Percentiles rank a stretch among this genome's conserved stretches.
These are phyloP conservation scores for Lasiosphaeriaceae sp. DNA, from an alignment of 495 filamentous ascomycete species.

Conservation along the genomic window DNA sequence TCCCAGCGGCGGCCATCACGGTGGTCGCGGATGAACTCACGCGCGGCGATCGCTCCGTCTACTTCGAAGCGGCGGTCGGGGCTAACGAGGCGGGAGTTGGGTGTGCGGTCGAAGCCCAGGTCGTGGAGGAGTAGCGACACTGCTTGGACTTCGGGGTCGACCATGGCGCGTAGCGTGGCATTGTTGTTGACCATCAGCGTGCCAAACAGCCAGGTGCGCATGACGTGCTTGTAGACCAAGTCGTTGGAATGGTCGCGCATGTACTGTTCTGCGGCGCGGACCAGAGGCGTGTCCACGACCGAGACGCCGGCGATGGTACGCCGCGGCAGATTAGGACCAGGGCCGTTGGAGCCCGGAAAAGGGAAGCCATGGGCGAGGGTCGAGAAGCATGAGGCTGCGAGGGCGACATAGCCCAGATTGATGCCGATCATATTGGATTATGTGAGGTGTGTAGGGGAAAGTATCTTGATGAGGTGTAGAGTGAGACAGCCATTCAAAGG, in stretches of 20 bases:
- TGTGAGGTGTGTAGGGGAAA: too few relatives aligned
- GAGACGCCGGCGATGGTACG: conserved; percentile 21
- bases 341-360: too few relatives aligned
- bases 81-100: conserved; percentile 24
- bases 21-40: conserved; percentile 7
- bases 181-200: conserved; percentile 34
- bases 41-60: conserved; percentile 17
- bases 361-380: too few relatives aligned
- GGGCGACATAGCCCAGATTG: too few relatives aligned
- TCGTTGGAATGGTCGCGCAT: conserved; percentile 30
- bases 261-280: conserved; percentile 35
- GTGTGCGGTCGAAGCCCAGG: conserved; percentile 24
- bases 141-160: conserved; percentile 35
- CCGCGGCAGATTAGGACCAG: neutral
- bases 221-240: conserved; percentile 45
- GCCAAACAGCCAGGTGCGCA: conserved; percentile 44
- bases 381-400: too few relatives aligned
- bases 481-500: too few relatives aligned
- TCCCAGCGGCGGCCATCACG: conserved; percentile 11
- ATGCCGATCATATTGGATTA: too few relatives aligned
- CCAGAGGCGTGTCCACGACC: conserved; percentile 20
- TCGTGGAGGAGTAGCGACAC: conserved; percentile 32
- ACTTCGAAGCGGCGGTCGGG: conserved; percentile 38
- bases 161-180: conserved; percentile 23
- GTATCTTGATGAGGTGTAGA: too few relatives aligned